These are phyloP conservation scores for Pogostemon cablin DNA, from an alignment of 257 asterid genomes.

Conservation along the genomic window DNA sequence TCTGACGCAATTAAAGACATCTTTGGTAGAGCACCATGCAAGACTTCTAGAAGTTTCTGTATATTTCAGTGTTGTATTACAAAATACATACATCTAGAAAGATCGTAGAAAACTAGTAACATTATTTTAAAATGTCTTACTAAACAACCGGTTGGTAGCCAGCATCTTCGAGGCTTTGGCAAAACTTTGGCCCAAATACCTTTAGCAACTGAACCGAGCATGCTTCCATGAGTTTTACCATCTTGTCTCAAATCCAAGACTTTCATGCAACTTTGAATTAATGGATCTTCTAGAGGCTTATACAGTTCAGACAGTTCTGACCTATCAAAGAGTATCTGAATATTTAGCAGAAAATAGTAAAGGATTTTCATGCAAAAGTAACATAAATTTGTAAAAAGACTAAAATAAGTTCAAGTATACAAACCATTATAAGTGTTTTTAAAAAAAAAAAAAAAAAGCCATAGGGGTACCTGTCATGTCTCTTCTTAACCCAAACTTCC, in stretches of 20 bases:
- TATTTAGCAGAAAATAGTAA: constrained; percentile 10
- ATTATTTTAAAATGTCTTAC: constrained; percentile 44
- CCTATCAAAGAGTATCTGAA: constrained; percentile 45
- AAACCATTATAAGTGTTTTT: neutral
- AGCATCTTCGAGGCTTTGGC: constrained; percentile 91
- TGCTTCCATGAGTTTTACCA: constrained; percentile 57
- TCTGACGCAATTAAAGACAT: constrained; percentile 96
- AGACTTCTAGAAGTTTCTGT: constrained; percentile 90
- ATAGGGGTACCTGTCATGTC: constrained; percentile 50
- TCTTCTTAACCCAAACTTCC: constrained; percentile 95
- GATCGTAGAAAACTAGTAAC: constrained; percentile 1
- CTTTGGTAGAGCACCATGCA: constrained; percentile 95
- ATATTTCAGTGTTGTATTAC: constrained; percentile 33
- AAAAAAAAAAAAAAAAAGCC: neutral
- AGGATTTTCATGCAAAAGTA: constrained; percentile 16
- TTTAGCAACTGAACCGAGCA: constrained; percentile 45
- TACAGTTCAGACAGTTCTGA: constrained; percentile 68
- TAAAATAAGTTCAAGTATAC: constrained; percentile 7
- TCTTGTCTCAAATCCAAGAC: constrained; percentile 60
- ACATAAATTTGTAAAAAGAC: constrained; percentile 18
- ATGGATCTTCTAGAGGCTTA: constrained; percentile 74
- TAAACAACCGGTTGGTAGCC: constrained; percentile 98
- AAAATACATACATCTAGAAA: constrained; percentile 26
- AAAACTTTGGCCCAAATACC: constrained; percentile 61
- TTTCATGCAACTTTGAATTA: constrained; percentile 77